Evolutionary conservation across 371 early-diverging fungal genomes (phyloP).

Genomic region (Apophysomyces trapeziformis): DNA sequence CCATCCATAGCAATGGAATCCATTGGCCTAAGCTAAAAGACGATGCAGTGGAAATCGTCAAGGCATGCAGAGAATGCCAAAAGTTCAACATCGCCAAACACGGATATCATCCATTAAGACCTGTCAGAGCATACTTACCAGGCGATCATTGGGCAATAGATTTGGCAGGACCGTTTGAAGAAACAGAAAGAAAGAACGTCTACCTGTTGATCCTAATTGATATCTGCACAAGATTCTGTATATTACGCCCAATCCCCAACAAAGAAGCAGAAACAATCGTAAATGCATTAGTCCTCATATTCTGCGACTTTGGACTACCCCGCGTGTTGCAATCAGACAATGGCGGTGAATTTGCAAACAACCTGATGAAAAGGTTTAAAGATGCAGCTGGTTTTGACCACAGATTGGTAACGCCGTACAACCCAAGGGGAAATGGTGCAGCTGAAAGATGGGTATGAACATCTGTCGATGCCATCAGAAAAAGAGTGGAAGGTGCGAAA

Average conservation of each 20-base stretch:
- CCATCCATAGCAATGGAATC: constrained; percentile 15
- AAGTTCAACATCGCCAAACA: constrained; percentile 15
- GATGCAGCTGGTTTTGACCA: constrained; percentile 22
- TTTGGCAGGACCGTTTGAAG: constrained; percentile 27
- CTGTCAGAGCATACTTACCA: constrained; percentile 24
- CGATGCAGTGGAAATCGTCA: constrained; percentile 19
- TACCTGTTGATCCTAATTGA: constrained; percentile 29
- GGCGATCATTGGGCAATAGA: constrained; percentile 35
- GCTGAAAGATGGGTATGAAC: constrained; percentile 29
- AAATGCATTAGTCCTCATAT: constrained; percentile 15
- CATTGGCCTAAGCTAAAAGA: constrained; percentile 25
- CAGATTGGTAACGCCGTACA: constrained; percentile 22
- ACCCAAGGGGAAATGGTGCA: constrained; percentile 31
- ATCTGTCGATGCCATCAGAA: constrained; percentile 13
- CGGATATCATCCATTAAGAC: constrained; percentile 25
- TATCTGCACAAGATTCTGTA: constrained; percentile 23
- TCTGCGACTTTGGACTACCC: constrained; percentile 29
- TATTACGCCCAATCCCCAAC: constrained; percentile 22
- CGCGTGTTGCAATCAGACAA: constrained; percentile 26
- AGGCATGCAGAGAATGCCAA: constrained; percentile 24
- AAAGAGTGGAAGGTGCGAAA: constrained; percentile 13
- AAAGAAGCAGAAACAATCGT: constrained; percentile 22
- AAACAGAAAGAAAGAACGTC: constrained; percentile 15
- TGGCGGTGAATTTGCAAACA: constrained; percentile 30
- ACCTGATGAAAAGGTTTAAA: constrained; percentile 4